Evolutionary conservation across 495 filamentous ascomycete species (phyloP).

Genomic region (Tuber indicum): DNA sequence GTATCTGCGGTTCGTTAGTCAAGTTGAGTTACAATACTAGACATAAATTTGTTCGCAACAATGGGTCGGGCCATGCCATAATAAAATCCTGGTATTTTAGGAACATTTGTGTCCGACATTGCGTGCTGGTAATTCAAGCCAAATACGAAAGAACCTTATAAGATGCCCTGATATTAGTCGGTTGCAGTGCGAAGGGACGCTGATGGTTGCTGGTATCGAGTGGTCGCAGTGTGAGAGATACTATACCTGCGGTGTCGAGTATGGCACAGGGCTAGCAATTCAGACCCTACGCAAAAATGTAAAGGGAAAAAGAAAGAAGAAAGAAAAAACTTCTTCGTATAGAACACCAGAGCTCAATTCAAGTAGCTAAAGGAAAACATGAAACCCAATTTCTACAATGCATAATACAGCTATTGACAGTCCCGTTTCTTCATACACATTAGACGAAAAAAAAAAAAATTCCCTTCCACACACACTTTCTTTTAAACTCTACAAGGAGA

Average conservation of each 20-base stretch:
- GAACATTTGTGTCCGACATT: neutral
- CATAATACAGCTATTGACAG: conserved; percentile 3
- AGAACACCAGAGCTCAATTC: conserved; percentile 1
- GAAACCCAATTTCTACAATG: conserved; percentile 5
- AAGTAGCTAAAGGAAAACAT: neutral
- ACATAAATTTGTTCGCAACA: neutral
- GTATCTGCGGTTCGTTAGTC: conserved; percentile 40
- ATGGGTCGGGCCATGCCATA: conserved; percentile 41
- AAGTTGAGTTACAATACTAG: neutral
- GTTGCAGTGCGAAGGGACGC: neutral
- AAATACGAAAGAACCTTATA: neutral
- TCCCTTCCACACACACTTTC: neutral
- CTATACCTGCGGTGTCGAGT: too few relatives aligned
- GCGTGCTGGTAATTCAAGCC: neutral
- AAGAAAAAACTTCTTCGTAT: neutral
- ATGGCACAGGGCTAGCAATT: neutral
- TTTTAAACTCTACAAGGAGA: neutral
- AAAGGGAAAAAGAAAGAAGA: neutral
- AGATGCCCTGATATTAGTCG: neutral
- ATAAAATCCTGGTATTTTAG: conserved; percentile 47
- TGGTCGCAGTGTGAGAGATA: neutral
- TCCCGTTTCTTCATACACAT: neutral
- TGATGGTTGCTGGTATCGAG: neutral
- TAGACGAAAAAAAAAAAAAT: neutral
- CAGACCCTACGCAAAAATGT: neutral